These are phyloP conservation scores for Passiflora organensis DNA, from an alignment of 345 rosid genomes.

Conservation along the genomic window DNA sequence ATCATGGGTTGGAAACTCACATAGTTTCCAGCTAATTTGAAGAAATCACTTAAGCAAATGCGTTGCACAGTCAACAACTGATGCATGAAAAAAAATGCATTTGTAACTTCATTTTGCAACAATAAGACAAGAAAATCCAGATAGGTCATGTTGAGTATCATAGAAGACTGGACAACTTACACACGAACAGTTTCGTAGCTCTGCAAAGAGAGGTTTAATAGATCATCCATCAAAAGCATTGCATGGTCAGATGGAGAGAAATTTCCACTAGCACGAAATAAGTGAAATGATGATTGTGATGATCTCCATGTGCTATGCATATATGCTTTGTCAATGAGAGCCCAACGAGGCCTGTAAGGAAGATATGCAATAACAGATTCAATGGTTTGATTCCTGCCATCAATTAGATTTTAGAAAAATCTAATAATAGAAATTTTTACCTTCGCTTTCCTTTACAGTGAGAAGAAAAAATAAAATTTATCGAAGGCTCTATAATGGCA, in stretches of 20 bases:
- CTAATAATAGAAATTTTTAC: slow-evolving; percentile 28
- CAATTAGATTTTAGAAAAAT: slow-evolving; percentile 6
- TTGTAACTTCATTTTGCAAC: too few species aligned
- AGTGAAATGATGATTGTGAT: slow-evolving; percentile 89
- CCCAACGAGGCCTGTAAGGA: slow-evolving; percentile 89
- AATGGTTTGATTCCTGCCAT: slow-evolving; percentile 1
- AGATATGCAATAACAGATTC: slow-evolving; percentile 9
- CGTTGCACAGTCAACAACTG: background rate
- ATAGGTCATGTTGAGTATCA: slow-evolving; percentile 3
- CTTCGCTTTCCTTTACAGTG: slow-evolving; percentile 91
- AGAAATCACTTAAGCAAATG: background rate
- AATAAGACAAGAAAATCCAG: too few species aligned
- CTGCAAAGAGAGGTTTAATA: slow-evolving; percentile 76
- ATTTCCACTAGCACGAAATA: slow-evolving; percentile 68
- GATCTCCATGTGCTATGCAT: slow-evolving; percentile 98
- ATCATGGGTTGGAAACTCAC: background rate
- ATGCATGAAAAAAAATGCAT: too few species aligned
- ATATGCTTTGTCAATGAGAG: slow-evolving; percentile 86
- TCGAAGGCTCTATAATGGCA: slow-evolving; percentile 90
- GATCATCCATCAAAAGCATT: slow-evolving; percentile 72
- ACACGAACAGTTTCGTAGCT: slow-evolving; percentile 89
- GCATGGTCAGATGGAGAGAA: slow-evolving; percentile 70
- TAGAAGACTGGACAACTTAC: slow-evolving; percentile 49
- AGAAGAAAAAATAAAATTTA: slow-evolving; percentile 75
- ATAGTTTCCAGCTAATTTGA: background rate